Percentiles rank a stretch among this genome's conserved stretches.
phyloP scores from a whole-genome alignment of 2,329 filamentous ascomycete genomes.

The Claviceps sorghi region DNA sequence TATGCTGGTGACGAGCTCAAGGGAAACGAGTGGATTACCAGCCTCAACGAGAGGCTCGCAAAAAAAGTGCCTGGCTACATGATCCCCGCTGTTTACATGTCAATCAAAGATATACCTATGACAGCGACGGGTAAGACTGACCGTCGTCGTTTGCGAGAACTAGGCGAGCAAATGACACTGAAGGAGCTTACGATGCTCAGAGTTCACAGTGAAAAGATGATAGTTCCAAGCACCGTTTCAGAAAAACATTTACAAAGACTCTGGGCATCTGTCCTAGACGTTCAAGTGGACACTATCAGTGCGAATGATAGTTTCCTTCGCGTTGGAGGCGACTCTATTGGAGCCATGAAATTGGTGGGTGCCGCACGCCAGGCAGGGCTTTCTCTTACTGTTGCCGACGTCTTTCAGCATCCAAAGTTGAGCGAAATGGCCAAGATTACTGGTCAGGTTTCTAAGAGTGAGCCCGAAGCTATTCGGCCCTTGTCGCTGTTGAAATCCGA shows the following conservation, averaged over 20 bases:
- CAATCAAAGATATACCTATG: constrained; percentile 8
- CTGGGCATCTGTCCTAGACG: constrained; percentile 8
- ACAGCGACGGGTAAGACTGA: constrained; percentile 8
- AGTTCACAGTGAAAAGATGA: not conserved
- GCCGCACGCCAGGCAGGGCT: not conserved
- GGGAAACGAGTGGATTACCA: not conserved
- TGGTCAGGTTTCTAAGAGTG: not conserved
- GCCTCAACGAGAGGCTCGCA: constrained; percentile 6
- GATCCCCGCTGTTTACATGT: constrained; percentile 8
- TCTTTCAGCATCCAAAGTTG: constrained; percentile 3
- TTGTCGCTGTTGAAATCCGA: not conserved
- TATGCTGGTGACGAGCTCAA: not conserved
- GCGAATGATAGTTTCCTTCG: constrained; percentile 7
- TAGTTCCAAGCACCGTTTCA: not conserved
- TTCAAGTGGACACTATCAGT: constrained; percentile 5
- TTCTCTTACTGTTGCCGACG: constrained; percentile 10
- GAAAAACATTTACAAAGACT: constrained; percentile 5
- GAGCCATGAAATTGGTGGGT: constrained; percentile 6
- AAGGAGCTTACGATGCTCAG: not conserved
- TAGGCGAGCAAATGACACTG: not conserved
- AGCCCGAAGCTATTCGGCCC: not conserved
- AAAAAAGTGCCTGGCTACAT: constrained; percentile 6
- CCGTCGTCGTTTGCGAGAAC: constrained; percentile 4
- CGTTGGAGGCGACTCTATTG: constrained; percentile 23
- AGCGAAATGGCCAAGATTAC: not conserved